Evolutionary conservation across 192 early-diverging fungal species (phyloP).

Genomic region (Mortierella hygrophila): DNA sequence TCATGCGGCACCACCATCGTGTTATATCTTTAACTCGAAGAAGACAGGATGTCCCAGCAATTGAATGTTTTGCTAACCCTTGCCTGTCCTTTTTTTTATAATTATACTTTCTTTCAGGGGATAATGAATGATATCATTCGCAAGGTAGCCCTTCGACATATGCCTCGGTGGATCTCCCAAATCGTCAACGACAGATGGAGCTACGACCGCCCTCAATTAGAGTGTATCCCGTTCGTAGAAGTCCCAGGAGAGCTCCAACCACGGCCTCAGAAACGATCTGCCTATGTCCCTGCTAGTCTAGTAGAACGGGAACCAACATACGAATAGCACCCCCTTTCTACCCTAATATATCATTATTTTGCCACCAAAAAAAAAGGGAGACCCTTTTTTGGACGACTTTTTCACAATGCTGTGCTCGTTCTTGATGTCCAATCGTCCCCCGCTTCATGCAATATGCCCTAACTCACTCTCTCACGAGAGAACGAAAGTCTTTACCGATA

Average conservation of each 20-base stretch:
- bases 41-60: neutral
- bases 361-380: too few relatives aligned
- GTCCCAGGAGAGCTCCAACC: conserved; percentile 14
- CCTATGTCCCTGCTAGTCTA: conserved; percentile 8
- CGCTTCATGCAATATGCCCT: too few relatives aligned
- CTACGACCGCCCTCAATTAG: conserved; percentile 32
- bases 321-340: too few relatives aligned
- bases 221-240: conserved; percentile 25
- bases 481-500: too few relatives aligned
- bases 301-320: neutral
- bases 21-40: too few relatives aligned
- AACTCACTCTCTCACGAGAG: too few relatives aligned
- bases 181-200: conserved; percentile 14
- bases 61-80: too few relatives aligned
- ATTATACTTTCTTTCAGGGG: conserved; percentile 1
- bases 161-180: conserved; percentile 16
- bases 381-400: too few relatives aligned
- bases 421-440: too few relatives aligned
- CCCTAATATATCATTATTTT: too few relatives aligned
- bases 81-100: neutral
- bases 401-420: too few relatives aligned
- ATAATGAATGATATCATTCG: conserved; percentile 30
- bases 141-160: conserved; percentile 14
- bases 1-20: neutral
- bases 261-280: conserved; percentile 16